These are phyloP conservation scores for Aspergillus novofumigatus DNA, from an alignment of 2,329 filamentous ascomycete species.

Conservation along the genomic window DNA sequence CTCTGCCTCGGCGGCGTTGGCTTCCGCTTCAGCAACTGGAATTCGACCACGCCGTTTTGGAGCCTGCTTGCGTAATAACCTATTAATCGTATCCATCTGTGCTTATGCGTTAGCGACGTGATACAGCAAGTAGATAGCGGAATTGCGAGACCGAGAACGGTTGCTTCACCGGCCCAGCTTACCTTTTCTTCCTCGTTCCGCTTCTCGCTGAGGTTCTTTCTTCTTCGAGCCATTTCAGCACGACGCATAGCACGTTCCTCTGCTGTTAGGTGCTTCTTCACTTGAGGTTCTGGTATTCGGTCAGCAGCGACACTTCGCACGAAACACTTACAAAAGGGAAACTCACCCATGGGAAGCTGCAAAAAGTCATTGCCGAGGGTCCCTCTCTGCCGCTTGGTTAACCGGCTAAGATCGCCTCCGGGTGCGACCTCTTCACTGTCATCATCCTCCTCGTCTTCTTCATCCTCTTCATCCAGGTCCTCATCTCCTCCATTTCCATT, in stretches of 20 bases:
- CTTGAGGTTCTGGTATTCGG: constrained; percentile 55
- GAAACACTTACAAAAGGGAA: background rate
- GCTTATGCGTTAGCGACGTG: constrained; percentile 12
- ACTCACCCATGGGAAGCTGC: constrained; percentile 53
- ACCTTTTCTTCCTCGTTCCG: constrained; percentile 77
- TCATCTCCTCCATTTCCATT: constrained; percentile 32
- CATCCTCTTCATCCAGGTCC: constrained; percentile 38
- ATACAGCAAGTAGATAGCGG: background rate
- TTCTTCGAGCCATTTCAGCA: constrained; percentile 67
- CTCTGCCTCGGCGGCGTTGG: constrained; percentile 38
- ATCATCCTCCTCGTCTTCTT: constrained; percentile 41
- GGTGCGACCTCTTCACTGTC: constrained; percentile 42
- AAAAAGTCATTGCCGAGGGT: constrained; percentile 51
- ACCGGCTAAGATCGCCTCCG: constrained; percentile 56
- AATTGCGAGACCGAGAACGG: background rate
- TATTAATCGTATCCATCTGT: constrained; percentile 64
- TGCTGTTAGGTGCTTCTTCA: constrained; percentile 67
- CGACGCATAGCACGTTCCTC: constrained; percentile 70
- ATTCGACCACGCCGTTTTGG: constrained; percentile 54
- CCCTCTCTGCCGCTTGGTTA: constrained; percentile 66
- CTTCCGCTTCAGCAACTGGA: constrained; percentile 43
- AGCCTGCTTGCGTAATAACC: constrained; percentile 63
- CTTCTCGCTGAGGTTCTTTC: constrained; percentile 72
- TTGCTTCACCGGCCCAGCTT: constrained; percentile 28
- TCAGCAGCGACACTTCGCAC: constrained; percentile 9